Evolutionary conservation across 495 filamentous ascomycete species (phyloP).

Genomic region (Penicillium lagena): DNA sequence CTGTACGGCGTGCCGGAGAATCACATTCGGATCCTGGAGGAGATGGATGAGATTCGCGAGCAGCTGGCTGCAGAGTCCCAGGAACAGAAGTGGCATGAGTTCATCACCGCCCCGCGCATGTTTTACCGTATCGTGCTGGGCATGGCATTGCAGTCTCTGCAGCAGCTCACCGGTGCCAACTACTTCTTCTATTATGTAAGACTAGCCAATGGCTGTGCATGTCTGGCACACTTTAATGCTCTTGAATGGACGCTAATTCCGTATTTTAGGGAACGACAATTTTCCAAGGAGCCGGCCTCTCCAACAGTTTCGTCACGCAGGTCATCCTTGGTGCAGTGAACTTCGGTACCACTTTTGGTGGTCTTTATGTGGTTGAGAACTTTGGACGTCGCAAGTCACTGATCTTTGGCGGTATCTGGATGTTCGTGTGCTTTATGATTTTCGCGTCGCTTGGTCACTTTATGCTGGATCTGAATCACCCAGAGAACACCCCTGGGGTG

Average conservation of each 20-base stretch:
- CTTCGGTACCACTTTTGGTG: constrained; percentile 63
- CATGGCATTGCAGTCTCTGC: constrained; percentile 60
- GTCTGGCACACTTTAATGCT: background rate
- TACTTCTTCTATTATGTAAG: constrained; percentile 77
- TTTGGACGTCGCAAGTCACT: constrained; percentile 64
- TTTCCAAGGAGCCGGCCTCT: constrained; percentile 63
- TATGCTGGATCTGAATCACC: constrained; percentile 46
- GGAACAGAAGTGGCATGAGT: constrained; percentile 59
- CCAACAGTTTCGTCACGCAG: constrained; percentile 63
- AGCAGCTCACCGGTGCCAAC: constrained; percentile 65
- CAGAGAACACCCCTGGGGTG: constrained; percentile 50
- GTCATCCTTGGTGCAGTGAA: constrained; percentile 72
- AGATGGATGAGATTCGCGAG: constrained; percentile 59
- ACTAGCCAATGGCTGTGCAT: no score
- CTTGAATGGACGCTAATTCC: constrained; percentile 4
- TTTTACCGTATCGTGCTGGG: constrained; percentile 63
- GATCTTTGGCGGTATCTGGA: constrained; percentile 59
- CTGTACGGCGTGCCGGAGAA: constrained; percentile 65
- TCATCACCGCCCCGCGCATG: constrained; percentile 67
- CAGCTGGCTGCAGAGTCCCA: constrained; percentile 51
- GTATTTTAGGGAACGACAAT: constrained; percentile 67
- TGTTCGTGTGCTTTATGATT: constrained; percentile 65
- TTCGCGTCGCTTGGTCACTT: constrained; percentile 67
- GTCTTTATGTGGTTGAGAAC: constrained; percentile 64
- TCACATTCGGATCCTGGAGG: constrained; percentile 55